These are phyloP conservation scores for Ophiocordyceps camponoti-rufipedis DNA, from an alignment of 2,329 filamentous ascomycete genomes.

Conservation along the genomic window DNA sequence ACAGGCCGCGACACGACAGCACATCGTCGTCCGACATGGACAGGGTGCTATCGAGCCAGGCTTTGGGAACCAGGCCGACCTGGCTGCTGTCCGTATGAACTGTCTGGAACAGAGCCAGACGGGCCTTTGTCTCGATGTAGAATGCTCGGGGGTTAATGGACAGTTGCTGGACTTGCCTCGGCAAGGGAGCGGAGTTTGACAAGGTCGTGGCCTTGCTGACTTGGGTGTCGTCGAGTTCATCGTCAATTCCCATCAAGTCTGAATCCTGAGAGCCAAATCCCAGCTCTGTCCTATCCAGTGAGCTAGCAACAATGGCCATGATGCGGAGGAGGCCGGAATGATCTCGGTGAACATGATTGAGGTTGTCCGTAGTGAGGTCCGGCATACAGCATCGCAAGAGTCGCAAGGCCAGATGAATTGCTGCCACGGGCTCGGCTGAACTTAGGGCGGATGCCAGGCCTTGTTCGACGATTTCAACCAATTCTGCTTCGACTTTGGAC, in stretches of 20 bases:
- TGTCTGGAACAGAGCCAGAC: slow-evolving; percentile 25
- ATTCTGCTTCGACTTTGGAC: slow-evolving; percentile 24
- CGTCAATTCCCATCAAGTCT: slow-evolving; percentile 50
- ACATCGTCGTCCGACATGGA: slow-evolving; percentile 32
- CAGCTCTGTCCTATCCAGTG: slow-evolving; percentile 7
- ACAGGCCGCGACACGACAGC: slow-evolving; percentile 28
- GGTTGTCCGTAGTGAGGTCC: slow-evolving; percentile 16
- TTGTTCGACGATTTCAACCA: slow-evolving; percentile 22
- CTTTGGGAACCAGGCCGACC: slow-evolving; percentile 28
- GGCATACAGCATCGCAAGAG: slow-evolving; percentile 29
- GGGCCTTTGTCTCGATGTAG: slow-evolving; percentile 25
- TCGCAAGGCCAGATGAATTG: slow-evolving; percentile 27
- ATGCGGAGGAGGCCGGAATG: slow-evolving; percentile 23
- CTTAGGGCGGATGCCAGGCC: slow-evolving; percentile 20
- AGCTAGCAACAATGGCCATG: slow-evolving; percentile 18
- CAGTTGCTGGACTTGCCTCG: slow-evolving; percentile 26
- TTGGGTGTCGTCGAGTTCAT: slow-evolving; percentile 44
- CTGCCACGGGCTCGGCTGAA: slow-evolving; percentile 25
- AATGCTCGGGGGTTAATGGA: slow-evolving; percentile 25
- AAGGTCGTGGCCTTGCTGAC: slow-evolving; percentile 25
- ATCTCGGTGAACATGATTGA: slow-evolving; percentile 19
- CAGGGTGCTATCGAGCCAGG: slow-evolving; percentile 31
- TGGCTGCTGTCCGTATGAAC: slow-evolving; percentile 24
- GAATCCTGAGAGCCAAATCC: slow-evolving; percentile 14
- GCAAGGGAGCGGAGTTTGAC: slow-evolving; percentile 20